phyloP scores from a whole-genome alignment of 73 alveolate genomes.

The Symbiodinium pilosum region DNA sequence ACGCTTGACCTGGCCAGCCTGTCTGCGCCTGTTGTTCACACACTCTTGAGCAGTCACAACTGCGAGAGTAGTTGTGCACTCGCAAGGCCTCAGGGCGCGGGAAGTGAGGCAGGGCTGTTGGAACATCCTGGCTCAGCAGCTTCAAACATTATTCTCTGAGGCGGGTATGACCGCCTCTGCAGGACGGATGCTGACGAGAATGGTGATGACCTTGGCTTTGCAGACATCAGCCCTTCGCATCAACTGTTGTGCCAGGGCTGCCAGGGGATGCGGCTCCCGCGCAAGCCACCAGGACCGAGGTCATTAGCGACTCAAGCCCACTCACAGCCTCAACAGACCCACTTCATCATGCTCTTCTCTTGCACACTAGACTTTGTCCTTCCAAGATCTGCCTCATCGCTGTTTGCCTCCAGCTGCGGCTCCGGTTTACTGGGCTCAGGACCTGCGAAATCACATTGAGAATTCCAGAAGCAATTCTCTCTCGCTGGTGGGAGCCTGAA shows the following conservation, averaged over 20 bases:
- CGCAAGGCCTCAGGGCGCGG: not conserved
- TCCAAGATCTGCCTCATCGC: not conserved
- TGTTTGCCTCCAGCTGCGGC: not conserved
- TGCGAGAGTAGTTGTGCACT: not conserved
- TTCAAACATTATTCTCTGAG: not conserved
- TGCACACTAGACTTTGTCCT: not conserved
- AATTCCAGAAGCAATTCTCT: too few relatives aligned
- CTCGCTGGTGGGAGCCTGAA: not conserved
- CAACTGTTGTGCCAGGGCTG: too few relatives aligned
- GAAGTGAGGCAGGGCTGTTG: not conserved
- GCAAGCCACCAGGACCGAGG: conserved; percentile 54
- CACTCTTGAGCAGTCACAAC: not conserved
- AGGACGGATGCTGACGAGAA: conserved; percentile 58
- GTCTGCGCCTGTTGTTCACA: not conserved
- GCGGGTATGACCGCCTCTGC: not conserved
- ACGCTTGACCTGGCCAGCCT: not conserved
- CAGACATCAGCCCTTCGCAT: too few relatives aligned
- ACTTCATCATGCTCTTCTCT: not conserved
- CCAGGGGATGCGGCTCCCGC: conserved; percentile 35
- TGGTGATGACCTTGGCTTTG: conserved; percentile 55
- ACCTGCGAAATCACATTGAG: not conserved
- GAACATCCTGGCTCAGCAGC: conserved; percentile 5
- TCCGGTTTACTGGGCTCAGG: not conserved
- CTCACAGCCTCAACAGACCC: conserved; percentile 8
- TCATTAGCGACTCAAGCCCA: conserved; percentile 49